A percentile compares a stretch with the other conserved stretches of the same genome.
Conservation (phyloP, 2,329 filamentous ascomycete genomes). For the Aspergillus udagawae region DNA sequence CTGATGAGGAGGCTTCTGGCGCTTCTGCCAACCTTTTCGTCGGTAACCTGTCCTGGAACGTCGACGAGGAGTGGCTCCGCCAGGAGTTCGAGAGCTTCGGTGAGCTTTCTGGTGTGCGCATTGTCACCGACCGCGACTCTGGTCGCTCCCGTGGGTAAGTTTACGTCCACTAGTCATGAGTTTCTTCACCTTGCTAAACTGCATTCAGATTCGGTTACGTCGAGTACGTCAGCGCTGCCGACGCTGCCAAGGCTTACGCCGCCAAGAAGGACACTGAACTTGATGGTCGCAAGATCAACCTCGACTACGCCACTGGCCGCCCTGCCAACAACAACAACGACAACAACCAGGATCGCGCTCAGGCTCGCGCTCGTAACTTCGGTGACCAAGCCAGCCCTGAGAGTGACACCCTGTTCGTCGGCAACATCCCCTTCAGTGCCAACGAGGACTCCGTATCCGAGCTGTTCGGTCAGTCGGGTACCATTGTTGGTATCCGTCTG, state of each 20-base stretch:
- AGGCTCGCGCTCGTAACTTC: conserved; percentile 51
- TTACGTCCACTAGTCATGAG: neutral
- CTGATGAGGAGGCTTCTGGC: conserved; percentile 30
- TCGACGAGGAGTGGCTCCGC: conserved; percentile 77
- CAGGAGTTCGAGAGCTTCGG: conserved; percentile 78
- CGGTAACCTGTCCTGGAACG: conserved; percentile 85
- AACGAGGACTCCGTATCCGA: conserved; percentile 71
- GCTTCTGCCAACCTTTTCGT: conserved; percentile 69
- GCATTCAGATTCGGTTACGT: conserved; percentile 73
- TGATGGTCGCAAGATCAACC: conserved; percentile 70
- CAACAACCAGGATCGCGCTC: conserved; percentile 55
- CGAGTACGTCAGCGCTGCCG: conserved; percentile 68
- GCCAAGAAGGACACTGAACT: conserved; percentile 71
- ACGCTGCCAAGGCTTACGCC: conserved; percentile 67
- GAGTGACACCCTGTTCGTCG: conserved; percentile 84
- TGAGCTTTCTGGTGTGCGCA: conserved; percentile 67
- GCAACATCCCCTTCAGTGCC: conserved; percentile 82
- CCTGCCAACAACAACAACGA: conserved; percentile 52
- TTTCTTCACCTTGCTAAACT: conserved; percentile 4
- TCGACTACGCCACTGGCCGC: conserved; percentile 71
- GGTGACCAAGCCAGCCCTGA: conserved; percentile 77
- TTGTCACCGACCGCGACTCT: conserved; percentile 76
- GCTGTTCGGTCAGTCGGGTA: conserved; percentile 68
- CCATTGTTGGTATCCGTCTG: conserved; percentile 75
- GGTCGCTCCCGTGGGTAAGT: conserved; percentile 76